These are phyloP conservation scores for Hymenoscyphus linearis DNA, from an alignment of 2,329 filamentous ascomycete genomes.

Conservation along the genomic window DNA sequence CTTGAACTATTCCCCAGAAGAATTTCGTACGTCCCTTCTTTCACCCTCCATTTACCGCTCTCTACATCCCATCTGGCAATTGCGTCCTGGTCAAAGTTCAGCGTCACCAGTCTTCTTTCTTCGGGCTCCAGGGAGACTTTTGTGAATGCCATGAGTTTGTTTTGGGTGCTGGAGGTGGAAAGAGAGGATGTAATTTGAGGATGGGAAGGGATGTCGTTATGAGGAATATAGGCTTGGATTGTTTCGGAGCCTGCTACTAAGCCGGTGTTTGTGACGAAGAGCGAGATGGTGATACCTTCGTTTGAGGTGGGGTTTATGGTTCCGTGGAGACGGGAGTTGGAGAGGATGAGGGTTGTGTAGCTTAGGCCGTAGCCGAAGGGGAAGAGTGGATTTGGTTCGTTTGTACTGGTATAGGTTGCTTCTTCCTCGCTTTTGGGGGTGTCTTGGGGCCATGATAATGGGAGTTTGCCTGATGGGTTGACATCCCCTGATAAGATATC, in stretches of 20 bases:
- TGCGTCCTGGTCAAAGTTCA: background rate
- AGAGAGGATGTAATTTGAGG: too few relatives aligned
- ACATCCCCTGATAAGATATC: slow-evolving; percentile 46
- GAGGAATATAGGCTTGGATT: slow-evolving; percentile 3
- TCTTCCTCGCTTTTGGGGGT: background rate
- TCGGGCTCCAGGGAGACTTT: background rate
- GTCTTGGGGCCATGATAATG: slow-evolving; percentile 12
- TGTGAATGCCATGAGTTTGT: background rate
- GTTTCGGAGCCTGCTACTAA: background rate
- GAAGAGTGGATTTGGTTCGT: slow-evolving; percentile 36
- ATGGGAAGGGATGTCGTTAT: too few relatives aligned
- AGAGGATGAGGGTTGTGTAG: slow-evolving; percentile 49
- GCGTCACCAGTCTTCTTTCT: background rate
- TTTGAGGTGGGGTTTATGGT: background rate
- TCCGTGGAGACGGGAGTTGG: background rate
- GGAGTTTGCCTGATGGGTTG: slow-evolving; percentile 16
- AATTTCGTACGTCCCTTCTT: background rate
- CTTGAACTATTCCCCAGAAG: background rate
- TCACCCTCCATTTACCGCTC: background rate
- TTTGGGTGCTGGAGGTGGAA: background rate
- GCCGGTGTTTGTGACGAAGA: slow-evolving; percentile 1
- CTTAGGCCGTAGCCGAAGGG: slow-evolving; percentile 60
- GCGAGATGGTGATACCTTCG: background rate
- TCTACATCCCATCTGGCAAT: background rate
- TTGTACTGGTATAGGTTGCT: too few relatives aligned